Base-by-base conservation (phyloP, 1,284 basidiomycete genomes). In the Golubevia sp. region DNA sequence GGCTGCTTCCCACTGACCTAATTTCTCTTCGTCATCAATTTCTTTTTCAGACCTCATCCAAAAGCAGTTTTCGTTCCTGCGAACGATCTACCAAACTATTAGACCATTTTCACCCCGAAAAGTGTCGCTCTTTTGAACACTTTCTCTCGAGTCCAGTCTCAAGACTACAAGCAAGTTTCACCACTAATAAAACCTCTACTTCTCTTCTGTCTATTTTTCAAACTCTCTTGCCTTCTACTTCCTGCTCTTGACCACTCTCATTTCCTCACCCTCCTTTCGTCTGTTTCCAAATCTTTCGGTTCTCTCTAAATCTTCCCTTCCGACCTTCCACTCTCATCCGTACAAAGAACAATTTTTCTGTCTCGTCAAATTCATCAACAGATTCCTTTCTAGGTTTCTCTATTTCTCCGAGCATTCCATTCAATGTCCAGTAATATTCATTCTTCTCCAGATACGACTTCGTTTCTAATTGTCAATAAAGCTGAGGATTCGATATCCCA, bases 31-130 rank as follows among this genome's bases (percentile, higher is more conserved):
- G n/a, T n/a, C n/a, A n/a, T n/a, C n/a, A n/a, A n/a, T n/a, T n/a
- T n/a, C n/a, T n/a, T n/a, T n/a, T 18, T 44, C 11, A 44, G 38
- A 44, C 38, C 38, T 44, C 38, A 44, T 44, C 11, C 50, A 49
- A 50, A 59, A 49, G 34, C 57, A 49, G n/a, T 49, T 49, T 23
- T 50, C 54, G 34, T 52, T 50, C 57, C 57, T 49, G 57, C 34
- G 30, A 30, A 21, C 50, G 21, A 8, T 25, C 51, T 53, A 44
- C 38, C 38, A 44, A 44, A 44, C 38, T 44, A 44, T 18, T n/a
- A n/a, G n/a, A n/a, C n/a, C n/a, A n/a, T n/a, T n/a, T n/a, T n/a
- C n/a, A 15, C 48, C 15, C 18, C 48, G 18, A n/a, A n/a, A 15
- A n/a, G 48, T 15, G 18, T n/a, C 18, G n/a, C 48, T 49, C 15